These are phyloP conservation scores for Ananas comosus DNA, from an alignment of 176 grass and related monocot species.

Conservation along the genomic window DNA sequence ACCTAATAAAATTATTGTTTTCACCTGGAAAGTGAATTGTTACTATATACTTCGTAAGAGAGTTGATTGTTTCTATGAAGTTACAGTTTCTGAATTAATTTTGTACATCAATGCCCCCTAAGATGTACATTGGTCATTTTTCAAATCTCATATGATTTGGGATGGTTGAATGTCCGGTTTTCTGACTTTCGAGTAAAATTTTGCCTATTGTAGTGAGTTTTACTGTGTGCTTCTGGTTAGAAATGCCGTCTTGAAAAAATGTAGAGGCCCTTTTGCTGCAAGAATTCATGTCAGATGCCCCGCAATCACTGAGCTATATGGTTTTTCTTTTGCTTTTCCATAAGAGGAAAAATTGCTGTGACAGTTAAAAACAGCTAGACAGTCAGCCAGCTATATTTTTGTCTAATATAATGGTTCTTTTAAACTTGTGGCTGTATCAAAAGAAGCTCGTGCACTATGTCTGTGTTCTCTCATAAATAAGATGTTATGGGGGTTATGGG, in stretches of 20 bases:
- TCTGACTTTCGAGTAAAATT: not conserved
- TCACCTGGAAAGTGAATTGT: not conserved
- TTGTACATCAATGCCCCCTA: not conserved
- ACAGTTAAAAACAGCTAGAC: no score
- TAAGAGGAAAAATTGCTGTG: no score
- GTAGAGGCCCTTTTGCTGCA: no score
- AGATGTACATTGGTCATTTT: not conserved
- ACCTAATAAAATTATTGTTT: not conserved
- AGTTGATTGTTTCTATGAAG: not conserved
- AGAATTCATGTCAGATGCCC: no score
- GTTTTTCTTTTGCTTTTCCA: no score
- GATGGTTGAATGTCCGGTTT: not conserved
- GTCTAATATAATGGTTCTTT: no score
- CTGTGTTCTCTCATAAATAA: no score
- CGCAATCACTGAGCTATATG: no score
- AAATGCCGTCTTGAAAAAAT: not conserved
- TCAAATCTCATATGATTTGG: not conserved
- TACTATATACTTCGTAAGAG: not conserved
- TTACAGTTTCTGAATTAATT: not conserved
- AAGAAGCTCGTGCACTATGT: no score
- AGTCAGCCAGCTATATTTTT: no score
- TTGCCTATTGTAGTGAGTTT: not conserved
- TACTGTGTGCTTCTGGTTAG: not conserved
- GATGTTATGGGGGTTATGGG: no score
- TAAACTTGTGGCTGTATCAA: no score